phyloP scores from a whole-genome alignment of 768 basidiomycete species.

The Hypsizygus marmoreus region DNA sequence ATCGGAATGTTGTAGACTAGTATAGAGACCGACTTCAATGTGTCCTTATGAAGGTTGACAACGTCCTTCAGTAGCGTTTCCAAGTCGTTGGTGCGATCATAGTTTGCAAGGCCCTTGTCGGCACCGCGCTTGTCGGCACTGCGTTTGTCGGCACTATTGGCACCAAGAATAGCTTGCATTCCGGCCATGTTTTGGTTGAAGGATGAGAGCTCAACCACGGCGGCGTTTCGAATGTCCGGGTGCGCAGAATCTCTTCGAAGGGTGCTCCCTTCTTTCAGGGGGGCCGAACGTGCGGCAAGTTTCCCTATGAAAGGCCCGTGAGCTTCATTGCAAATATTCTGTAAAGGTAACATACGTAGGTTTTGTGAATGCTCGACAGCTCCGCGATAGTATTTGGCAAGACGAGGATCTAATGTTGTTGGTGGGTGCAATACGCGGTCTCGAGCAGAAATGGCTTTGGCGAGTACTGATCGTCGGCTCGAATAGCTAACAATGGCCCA shows the following conservation, averaged over 20 bases:
- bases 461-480: too few relatives aligned
- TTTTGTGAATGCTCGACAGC: slow-evolving; percentile 18
- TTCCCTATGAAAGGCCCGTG: slow-evolving; percentile 23
- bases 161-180: slow-evolving; percentile 32
- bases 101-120: slow-evolving; percentile 54
- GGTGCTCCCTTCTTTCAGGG: slow-evolving; percentile 23
- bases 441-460: too few relatives aligned
- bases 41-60: slow-evolving; percentile 50
- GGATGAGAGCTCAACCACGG: slow-evolving; percentile 33
- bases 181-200: slow-evolving; percentile 33
- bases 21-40: slow-evolving; percentile 31
- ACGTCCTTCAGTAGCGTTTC: slow-evolving; percentile 52
- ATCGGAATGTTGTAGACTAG: slow-evolving; percentile 42
- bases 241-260: too few relatives aligned
- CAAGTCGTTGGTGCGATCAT: slow-evolving; percentile 42
- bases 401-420: too few relatives aligned
- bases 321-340: not conserved
- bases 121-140: slow-evolving; percentile 29
- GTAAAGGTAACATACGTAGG: slow-evolving; percentile 29
- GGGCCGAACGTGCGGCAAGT: slow-evolving; percentile 34
- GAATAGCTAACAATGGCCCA: too few relatives aligned
- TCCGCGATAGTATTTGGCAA: slow-evolving; percentile 9
- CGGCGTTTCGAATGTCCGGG: slow-evolving; percentile 39
- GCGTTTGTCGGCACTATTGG: slow-evolving; percentile 19
- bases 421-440: too few relatives aligned